Base-by-base conservation (phyloP, 495 filamentous ascomycete genomes). In the Trichoderma erinaceum region DNA sequence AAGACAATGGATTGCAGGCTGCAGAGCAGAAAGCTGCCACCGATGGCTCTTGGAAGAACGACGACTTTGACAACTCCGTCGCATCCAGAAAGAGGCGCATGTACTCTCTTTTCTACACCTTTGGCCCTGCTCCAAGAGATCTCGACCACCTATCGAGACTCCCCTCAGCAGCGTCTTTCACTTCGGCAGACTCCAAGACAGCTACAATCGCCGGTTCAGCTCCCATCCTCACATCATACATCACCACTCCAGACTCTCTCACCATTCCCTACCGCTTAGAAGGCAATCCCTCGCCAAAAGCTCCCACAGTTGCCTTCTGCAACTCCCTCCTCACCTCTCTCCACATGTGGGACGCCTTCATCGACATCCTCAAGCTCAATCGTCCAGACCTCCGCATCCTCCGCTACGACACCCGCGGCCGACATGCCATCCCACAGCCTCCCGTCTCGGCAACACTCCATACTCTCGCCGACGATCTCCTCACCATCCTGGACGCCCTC, bases 41-140 rank as follows among this genome's bases (percentile, higher is more conserved):
- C 70, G 78, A 77, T 52, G 90, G 88, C 8, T 77, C 83, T 1
- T 86, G 86, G 82, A 76, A 79, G 29, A 61, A 32, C 11, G 77
- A 80, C 64, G 76, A 91, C 41, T 81, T 81, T 71, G 73, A 73
- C 32, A 82, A 86, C n/a, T 80, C 83, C 32, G 84, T 90, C 32
- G 78, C 80, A n/a, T 73, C 77, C 46, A 86, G 83, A 70, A 80
- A 75, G 18, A 80, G 86, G 52, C 78, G 90, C 13, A 77, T 80
- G 0, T 93, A 90, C 76, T 78, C 86, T 64, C 86, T 92, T 71
- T 88, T 90, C 72, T 92, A 92, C 77, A 88, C 88, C 48, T 93
- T 95, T 71, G 89, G 89, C 0, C 85, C 89, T 0, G 89, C 84
- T 0, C 87, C 89, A 10, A 80, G 90, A n/a, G 87, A 92, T 66